Percentiles rank a stretch among this genome's conserved stretches.
phyloP scores from a whole-genome alignment of 352 stramenopile genomes.

The Globisporangium takayamanum region DNA sequence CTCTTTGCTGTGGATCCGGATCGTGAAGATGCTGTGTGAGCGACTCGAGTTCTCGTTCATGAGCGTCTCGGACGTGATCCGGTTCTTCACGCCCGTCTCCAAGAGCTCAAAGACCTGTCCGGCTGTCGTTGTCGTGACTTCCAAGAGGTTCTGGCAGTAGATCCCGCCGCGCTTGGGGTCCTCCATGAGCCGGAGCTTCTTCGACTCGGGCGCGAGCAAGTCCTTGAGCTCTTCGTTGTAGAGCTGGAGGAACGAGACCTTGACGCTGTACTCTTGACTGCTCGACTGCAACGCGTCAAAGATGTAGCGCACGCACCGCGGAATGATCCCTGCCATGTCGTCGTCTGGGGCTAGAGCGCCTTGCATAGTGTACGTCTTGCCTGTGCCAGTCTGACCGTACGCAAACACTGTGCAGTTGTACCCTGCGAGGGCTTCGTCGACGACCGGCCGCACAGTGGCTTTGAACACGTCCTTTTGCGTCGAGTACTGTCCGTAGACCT shows the following conservation, averaged over 20 bases:
- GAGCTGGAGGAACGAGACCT: conserved; percentile 96
- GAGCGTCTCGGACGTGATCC: conserved; percentile 89
- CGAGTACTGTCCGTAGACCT: conserved; percentile 93
- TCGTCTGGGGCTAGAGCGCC: conserved; percentile 82
- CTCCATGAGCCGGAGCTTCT: conserved; percentile 86
- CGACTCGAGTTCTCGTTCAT: conserved; percentile 96
- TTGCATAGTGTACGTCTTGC: conserved; percentile 99
- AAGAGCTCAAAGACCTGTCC: conserved; percentile 86
- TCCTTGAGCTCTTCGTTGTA: conserved; percentile 99
- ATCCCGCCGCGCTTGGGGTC: conserved; percentile 82
- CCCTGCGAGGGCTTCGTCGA: conserved; percentile 93
- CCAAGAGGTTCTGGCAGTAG: conserved; percentile 87
- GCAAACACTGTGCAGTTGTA: conserved; percentile 97
- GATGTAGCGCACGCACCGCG: conserved; percentile 90
- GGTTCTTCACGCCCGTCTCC: conserved; percentile 88
- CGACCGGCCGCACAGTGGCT: conserved; percentile 88
- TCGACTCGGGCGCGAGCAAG: conserved; percentile 80
- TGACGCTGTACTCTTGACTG: conserved; percentile 90
- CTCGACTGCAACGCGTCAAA: conserved; percentile 91
- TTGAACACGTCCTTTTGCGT: conserved; percentile 97
- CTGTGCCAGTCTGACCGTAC: conserved; percentile 96
- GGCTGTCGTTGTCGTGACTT: conserved; percentile 77
- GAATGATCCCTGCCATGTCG: conserved; percentile 93
- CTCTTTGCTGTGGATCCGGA: conserved; percentile 95
- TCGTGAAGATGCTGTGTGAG: conserved; percentile 98